Base-by-base conservation (phyloP, 495 filamentous ascomycete species). In the Podospora anserina region DNA sequence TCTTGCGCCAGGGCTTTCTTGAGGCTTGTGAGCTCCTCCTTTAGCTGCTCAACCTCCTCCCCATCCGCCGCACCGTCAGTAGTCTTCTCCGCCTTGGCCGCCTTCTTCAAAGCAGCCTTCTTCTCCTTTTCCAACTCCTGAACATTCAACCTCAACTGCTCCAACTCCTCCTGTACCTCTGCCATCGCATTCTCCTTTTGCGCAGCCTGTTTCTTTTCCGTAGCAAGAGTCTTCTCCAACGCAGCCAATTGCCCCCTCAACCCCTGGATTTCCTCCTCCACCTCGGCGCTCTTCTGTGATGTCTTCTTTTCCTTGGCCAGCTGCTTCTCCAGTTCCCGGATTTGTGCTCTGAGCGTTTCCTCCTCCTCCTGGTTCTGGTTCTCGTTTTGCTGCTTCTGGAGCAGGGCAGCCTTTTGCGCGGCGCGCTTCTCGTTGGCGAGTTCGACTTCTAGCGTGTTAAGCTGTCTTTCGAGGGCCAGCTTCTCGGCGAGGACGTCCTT, bases 351-450 rank as follows among this genome's bases (percentile, higher is more conserved):
- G 3, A 84, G 77, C 27, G 83, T 80, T 11, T 78, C 77, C 57
- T 86, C 84, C 19, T 75, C 76, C 55, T 81, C 68, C 18, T 23
- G 30, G 53, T 70, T 72, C 49, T 78, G 77, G 54, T 70, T 76
- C 54, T 82, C 80, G 26, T 82, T 83, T 59, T 86, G 89, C 39
- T 49, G 39, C 39, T 49, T 5, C 39, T 49, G 39, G 39, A 49
- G 39, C 9, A 83, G 81, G 11, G 84, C 78, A 0, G 82, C 85
- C 63, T 88, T 87, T 66, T 90, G 86, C 26, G 87, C 82, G 2
- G 89, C 83, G 28, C 88, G 85, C 75, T 89, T 94, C 75, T 94
- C 90, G 61, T 89, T 88, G 66, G 92, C 91, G 9, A 97, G 82
- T 73, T 95, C 90, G 56, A 92, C 86, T 73, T 96, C 90, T 4